A percentile compares a stretch with the other conserved stretches of the same genome.
phyloP scores from a whole-genome alignment of 768 basidiomycete species.

The Lactarius indigo region DNA sequence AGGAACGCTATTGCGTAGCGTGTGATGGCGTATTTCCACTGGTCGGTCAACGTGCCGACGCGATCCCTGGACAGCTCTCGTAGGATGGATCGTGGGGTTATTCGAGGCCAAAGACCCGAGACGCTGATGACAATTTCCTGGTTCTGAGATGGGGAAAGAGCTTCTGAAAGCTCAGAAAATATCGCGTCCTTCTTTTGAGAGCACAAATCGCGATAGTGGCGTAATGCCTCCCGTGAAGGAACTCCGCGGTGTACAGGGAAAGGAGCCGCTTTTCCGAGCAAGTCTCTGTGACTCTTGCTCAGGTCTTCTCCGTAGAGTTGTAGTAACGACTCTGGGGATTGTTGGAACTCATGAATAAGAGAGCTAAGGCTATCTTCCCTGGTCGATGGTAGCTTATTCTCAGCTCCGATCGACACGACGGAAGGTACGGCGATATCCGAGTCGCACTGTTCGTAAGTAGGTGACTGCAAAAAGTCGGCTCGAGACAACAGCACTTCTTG shows the following conservation, averaged over 20 bases:
- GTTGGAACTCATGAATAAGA: slow-evolving; percentile 5
- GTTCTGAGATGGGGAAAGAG: background rate
- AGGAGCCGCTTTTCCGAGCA: background rate
- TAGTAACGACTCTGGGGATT: background rate
- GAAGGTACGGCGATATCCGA: too few species aligned
- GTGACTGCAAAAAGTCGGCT: background rate
- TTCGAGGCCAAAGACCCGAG: slow-evolving; percentile 14
- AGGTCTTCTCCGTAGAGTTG: slow-evolving; percentile 13
- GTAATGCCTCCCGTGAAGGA: background rate
- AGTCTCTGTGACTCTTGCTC: background rate
- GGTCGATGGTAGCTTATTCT: background rate
- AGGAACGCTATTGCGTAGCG: slow-evolving; percentile 3
- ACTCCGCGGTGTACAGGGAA: background rate
- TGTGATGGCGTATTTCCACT: background rate
- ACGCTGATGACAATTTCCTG: background rate
- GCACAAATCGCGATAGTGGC: background rate
- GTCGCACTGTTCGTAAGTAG: background rate
- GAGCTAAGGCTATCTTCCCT: background rate
- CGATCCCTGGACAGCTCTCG: slow-evolving; percentile 28
- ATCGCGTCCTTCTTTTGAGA: background rate
- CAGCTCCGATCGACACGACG: background rate
- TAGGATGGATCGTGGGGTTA: slow-evolving; percentile 7
- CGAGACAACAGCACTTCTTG: background rate
- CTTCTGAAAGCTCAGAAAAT: background rate
- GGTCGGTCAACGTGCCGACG: slow-evolving; percentile 4